phyloP scores from a whole-genome alignment of 225 moss, liverwort and hornwort species.

The Ulota crispa region DNA sequence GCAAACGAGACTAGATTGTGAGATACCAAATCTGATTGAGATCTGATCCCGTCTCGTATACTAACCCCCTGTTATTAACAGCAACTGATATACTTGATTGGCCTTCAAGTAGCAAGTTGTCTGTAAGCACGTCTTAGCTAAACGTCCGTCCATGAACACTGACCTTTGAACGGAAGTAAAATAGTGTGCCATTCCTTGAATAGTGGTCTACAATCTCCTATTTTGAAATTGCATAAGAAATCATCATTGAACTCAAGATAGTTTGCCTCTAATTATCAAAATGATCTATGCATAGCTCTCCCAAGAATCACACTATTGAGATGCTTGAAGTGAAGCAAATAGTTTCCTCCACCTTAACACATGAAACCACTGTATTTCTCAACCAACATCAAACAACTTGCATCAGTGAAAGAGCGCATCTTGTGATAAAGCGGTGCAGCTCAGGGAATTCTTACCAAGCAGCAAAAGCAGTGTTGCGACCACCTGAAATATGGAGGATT shows the following conservation, averaged over 20 bases:
- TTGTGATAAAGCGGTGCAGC: background rate
- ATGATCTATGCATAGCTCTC: background rate
- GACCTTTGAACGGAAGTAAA: background rate
- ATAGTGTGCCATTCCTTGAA: background rate
- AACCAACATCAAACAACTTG: background rate
- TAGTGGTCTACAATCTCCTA: background rate
- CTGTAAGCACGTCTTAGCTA: background rate
- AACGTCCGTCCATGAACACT: background rate
- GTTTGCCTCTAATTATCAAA: background rate
- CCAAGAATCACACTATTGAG: background rate
- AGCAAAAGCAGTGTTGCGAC: slow-evolving; percentile 78
- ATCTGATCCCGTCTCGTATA: background rate
- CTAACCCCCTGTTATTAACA: background rate
- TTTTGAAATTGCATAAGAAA: background rate
- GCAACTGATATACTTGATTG: background rate
- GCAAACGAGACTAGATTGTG: slow-evolving; percentile 1
- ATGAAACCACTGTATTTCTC: background rate
- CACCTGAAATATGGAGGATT: slow-evolving; percentile 59
- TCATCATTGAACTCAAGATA: background rate
- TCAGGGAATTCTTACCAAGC: slow-evolving; percentile 46
- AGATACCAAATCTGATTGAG: background rate
- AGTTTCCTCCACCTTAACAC: background rate
- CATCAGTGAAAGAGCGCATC: background rate
- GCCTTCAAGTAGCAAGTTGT: background rate
- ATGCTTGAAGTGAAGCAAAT: background rate